phyloP scores from a whole-genome alignment of 2,329 filamentous ascomycete species.

The Trichoderma gracile region DNA sequence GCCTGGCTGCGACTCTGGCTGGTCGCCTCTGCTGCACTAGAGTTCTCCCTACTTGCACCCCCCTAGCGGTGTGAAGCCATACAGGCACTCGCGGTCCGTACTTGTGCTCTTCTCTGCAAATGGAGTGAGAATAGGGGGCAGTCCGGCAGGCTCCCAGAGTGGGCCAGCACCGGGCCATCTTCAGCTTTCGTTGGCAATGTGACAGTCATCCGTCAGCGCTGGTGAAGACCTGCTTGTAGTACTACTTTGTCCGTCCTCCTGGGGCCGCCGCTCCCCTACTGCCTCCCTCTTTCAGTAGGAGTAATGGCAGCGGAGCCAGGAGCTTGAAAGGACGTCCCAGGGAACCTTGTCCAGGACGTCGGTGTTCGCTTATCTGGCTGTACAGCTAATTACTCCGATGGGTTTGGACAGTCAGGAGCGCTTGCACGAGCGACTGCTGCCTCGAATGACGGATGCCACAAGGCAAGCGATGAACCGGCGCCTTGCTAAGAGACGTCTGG shows the following conservation, averaged over 20 bases:
- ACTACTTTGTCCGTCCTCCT: background rate
- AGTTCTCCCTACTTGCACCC: conserved; percentile 4
- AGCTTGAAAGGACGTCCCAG: background rate
- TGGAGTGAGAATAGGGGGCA: conserved; percentile 22
- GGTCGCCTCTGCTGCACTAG: conserved; percentile 9
- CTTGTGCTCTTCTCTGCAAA: conserved; percentile 1
- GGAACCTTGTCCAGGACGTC: conserved; percentile 22
- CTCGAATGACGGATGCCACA: conserved; percentile 12
- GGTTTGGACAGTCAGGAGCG: conserved; percentile 1
- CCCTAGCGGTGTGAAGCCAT: conserved; percentile 13
- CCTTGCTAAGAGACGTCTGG: background rate
- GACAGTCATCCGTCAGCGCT: conserved; percentile 13
- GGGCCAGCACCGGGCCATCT: conserved; percentile 21
- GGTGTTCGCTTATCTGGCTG: conserved; percentile 25
- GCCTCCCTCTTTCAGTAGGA: conserved; percentile 4
- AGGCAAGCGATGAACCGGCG: conserved; percentile 5
- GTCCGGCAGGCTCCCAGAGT: conserved; percentile 6
- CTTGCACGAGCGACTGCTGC: conserved; percentile 7
- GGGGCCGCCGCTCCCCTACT: background rate
- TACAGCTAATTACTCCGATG: conserved; percentile 22
- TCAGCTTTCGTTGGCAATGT: conserved; percentile 18
- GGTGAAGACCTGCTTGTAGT: background rate
- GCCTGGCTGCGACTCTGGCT: conserved; percentile 12
- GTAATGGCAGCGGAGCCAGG: conserved; percentile 1
- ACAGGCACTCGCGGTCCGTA: conserved; percentile 7